Conservation (phyloP, 257 asterid species). For the Hygrophila difformis region DNA sequence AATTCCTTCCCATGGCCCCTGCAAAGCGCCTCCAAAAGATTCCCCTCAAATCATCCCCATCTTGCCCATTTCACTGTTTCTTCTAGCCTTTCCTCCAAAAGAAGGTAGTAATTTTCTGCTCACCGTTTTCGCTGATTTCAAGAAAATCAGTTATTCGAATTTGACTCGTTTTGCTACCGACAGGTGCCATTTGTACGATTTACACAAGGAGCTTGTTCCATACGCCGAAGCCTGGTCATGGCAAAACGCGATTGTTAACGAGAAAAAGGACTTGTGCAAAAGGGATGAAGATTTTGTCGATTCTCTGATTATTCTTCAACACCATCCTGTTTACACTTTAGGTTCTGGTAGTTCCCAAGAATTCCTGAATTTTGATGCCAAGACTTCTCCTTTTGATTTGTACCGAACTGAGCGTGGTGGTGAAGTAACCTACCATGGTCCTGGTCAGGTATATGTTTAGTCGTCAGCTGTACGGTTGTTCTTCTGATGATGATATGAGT, state of each 20-base stretch:
- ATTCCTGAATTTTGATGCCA: constrained; percentile 50
- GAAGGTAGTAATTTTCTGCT: constrained; percentile 27
- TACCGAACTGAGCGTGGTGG: constrained; percentile 86
- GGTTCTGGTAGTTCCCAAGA: constrained; percentile 72
- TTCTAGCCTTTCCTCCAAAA: constrained; percentile 14
- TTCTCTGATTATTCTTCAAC: constrained; percentile 69
- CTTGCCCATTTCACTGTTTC: constrained; percentile 8
- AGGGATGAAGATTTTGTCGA: constrained; percentile 49
- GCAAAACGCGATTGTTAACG: constrained; percentile 65
- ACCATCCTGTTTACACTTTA: constrained; percentile 80
- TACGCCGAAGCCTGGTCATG: constrained; percentile 80
- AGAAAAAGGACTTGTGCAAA: constrained; percentile 31
- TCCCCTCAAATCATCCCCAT: background rate
- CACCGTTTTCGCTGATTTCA: background rate
- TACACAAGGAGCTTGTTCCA: constrained; percentile 61
- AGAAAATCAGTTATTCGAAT: too few relatives aligned
- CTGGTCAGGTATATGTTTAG: constrained; percentile 72
- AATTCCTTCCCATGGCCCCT: background rate
- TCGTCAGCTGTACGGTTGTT: constrained; percentile 24
- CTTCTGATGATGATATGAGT: constrained; percentile 19
- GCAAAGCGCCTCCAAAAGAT: constrained; percentile 13
- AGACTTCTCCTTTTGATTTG: constrained; percentile 51
- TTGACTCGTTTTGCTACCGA: background rate
- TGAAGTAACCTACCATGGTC: constrained; percentile 95
- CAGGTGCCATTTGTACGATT: constrained; percentile 55